These are phyloP conservation scores for Sporothrix luriei DNA, from an alignment of 2,329 filamentous ascomycete species.

Conservation along the genomic window DNA sequence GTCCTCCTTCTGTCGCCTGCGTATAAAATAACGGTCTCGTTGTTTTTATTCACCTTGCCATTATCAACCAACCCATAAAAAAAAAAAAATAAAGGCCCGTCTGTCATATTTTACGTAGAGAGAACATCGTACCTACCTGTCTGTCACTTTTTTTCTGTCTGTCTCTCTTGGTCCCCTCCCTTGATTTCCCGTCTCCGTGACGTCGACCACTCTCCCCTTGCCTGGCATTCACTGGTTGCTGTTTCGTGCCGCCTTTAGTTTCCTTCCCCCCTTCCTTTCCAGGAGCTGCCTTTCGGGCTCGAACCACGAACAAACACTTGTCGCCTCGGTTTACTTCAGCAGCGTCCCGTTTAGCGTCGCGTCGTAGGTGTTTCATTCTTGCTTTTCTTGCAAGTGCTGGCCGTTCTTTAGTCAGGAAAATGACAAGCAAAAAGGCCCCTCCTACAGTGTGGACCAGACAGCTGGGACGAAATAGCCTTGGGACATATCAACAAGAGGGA, in stretches of 20 bases:
- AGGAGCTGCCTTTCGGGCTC: not conserved
- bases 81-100: not conserved
- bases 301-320: not conserved
- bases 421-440: not conserved
- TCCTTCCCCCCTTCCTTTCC: constrained; percentile 8
- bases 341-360: not conserved
- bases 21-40: not conserved
- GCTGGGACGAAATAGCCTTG: too few species aligned
- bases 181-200: not conserved
- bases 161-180: not conserved
- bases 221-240: not conserved
- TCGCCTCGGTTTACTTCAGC: not conserved
- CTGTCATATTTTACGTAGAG: not conserved
- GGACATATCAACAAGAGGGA: not conserved
- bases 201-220: not conserved
- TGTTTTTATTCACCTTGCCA: not conserved
- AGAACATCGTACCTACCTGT: not conserved
- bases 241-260: not conserved
- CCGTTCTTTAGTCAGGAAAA: not conserved
- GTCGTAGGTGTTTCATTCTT: not conserved
- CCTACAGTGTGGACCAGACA: not conserved
- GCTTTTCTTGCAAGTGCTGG: not conserved
- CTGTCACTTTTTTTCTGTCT: not conserved
- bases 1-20: not conserved
- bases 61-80: not conserved